These are phyloP conservation scores for Gaeumannomyces sp. DNA, from an alignment of 2,329 filamentous ascomycete genomes.

Conservation along the genomic window DNA sequence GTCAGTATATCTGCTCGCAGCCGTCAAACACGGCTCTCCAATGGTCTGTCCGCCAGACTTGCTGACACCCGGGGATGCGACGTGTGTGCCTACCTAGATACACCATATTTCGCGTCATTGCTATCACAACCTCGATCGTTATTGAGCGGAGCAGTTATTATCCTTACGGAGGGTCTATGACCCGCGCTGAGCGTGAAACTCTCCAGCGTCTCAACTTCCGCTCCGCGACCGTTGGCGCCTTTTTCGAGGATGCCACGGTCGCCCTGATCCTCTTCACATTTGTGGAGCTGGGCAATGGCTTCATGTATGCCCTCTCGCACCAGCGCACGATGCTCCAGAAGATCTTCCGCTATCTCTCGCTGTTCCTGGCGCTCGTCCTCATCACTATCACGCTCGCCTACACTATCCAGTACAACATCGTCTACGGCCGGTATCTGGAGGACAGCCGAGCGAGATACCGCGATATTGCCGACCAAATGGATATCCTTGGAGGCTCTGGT, in stretches of 20 bases:
- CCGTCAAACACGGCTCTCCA: too few species aligned
- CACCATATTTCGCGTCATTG: not conserved
- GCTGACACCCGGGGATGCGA: not conserved
- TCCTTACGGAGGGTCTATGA: too few species aligned
- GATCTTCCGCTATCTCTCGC: conserved; percentile 12
- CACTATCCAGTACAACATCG: conserved; percentile 8
- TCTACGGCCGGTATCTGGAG: not conserved
- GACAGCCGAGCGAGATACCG: too few species aligned
- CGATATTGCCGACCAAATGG: not conserved
- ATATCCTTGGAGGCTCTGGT: not conserved
- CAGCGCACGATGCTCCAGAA: conserved; percentile 10
- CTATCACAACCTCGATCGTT: not conserved
- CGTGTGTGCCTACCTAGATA: not conserved
- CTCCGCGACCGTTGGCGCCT: not conserved
- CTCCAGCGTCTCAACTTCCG: conserved; percentile 5
- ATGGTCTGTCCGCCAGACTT: not conserved
- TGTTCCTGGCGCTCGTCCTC: conserved; percentile 11
- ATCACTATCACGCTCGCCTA: conserved; percentile 14
- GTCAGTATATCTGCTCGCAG: not conserved
- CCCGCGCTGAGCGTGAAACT: not conserved
- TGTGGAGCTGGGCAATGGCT: conserved; percentile 19
- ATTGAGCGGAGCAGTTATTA: not conserved
- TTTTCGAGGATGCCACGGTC: conserved; percentile 14
- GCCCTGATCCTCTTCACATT: conserved; percentile 18
- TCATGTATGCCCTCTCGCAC: conserved; percentile 15